Evolutionary conservation across 345 rosid genomes (phyloP).

Genomic region (Pistacia integerrima): DNA sequence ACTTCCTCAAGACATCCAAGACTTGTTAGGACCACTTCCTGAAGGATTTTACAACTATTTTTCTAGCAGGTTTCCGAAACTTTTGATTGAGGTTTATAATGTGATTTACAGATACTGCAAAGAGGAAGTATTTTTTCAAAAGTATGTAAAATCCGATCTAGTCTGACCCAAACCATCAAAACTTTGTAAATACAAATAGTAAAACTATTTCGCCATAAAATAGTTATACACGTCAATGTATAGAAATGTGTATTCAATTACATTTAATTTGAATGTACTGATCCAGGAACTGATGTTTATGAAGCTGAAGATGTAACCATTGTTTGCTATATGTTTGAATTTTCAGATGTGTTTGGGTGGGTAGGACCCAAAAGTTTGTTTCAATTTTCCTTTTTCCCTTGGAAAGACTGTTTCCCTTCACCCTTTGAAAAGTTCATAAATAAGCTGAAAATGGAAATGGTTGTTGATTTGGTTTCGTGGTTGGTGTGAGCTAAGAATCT

Average conservation of each 20-base stretch:
- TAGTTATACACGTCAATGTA: background rate
- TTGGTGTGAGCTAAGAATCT: background rate
- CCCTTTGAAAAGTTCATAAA: background rate
- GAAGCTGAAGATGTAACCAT: no score
- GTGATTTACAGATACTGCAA: conserved; percentile 46
- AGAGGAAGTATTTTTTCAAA: conserved; percentile 62
- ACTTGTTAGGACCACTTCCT: conserved; percentile 63
- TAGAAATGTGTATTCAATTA: no score
- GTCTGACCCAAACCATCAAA: conserved; percentile 9
- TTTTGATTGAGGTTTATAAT: conserved; percentile 71
- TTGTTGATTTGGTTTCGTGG: background rate
- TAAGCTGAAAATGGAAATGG: background rate
- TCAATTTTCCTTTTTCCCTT: no score
- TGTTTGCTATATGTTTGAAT: background rate
- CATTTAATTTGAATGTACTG: no score
- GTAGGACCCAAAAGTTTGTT: background rate
- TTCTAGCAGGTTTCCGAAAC: conserved; percentile 63
- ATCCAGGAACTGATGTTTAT: no score
- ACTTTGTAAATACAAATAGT: background rate
- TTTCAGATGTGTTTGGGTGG: background rate
- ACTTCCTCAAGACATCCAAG: conserved; percentile 66
- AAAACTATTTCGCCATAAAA: background rate
- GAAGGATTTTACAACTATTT: conserved; percentile 70
- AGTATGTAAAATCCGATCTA: conserved; percentile 44
- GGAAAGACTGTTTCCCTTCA: background rate